phyloP scores from a whole-genome alignment of 2,329 filamentous ascomycete species.

The Verticillium klebahnii region DNA sequence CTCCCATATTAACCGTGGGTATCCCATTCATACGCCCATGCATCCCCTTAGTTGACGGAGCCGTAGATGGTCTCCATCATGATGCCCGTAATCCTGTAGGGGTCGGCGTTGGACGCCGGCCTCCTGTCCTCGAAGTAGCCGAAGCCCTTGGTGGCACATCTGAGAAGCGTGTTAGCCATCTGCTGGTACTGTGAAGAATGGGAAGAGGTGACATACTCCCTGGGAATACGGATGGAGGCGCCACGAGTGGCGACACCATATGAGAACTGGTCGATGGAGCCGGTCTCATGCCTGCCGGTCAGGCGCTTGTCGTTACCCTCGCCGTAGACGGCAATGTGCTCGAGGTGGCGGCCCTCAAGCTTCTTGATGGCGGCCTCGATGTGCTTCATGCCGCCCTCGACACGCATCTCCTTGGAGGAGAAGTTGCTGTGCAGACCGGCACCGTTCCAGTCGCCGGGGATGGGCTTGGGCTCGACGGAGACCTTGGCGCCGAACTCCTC shows the following conservation, averaged over 20 bases:
- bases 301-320: slow-evolving; percentile 94
- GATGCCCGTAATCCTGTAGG: slow-evolving; percentile 15
- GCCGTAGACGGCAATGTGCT: slow-evolving; percentile 91
- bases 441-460: slow-evolving; percentile 85
- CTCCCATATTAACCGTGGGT: not conserved
- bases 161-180: not conserved
- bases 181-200: not conserved
- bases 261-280: slow-evolving; percentile 86
- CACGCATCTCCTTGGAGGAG: slow-evolving; percentile 82
- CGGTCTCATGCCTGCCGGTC: slow-evolving; percentile 92
- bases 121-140: slow-evolving; percentile 90
- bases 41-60: not conserved
- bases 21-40: not conserved
- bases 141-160: slow-evolving; percentile 71
- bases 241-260: slow-evolving; percentile 96
- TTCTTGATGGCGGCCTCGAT: slow-evolving; percentile 87
- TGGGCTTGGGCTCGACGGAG: slow-evolving; percentile 92
- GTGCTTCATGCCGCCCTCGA: slow-evolving; percentile 84
- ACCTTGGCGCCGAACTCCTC: slow-evolving; percentile 97
- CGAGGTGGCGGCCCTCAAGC: slow-evolving; percentile 69
- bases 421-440: slow-evolving; percentile 93
- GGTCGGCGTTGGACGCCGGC: slow-evolving; percentile 60
- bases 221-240: slow-evolving; percentile 87
- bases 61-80: slow-evolving; percentile 12
- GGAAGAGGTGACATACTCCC: slow-evolving; percentile 48